Base-by-base conservation (phyloP, 495 filamentous ascomycete genomes). In the Talaromyces proteolyticus region DNA sequence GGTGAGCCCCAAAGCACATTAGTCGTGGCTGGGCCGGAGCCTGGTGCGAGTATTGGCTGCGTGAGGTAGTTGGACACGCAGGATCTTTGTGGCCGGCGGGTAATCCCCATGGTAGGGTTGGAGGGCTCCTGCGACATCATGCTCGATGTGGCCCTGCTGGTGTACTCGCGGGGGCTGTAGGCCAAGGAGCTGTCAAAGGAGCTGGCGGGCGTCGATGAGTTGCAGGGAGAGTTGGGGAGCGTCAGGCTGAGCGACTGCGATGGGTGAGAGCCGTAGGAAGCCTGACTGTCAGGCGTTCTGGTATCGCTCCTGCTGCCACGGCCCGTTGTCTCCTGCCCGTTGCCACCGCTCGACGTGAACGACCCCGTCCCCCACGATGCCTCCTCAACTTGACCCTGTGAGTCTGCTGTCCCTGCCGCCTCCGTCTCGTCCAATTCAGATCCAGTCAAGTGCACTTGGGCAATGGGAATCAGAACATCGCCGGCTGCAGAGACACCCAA, bases 61-160 rank as follows among this genome's bases (percentile, higher is more conserved):
- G 22, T 24, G 19, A 49, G 47, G 22, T 49, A 49, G 22, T 6
- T 49, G n/a, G 34, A 23, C n/a, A 40, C 39, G 6, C 29, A 21
- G 6, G 47, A 16, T 2, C 47, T 29, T 2, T 48, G 45, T 17
- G 24, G 26, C 44, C 19, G 22, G 26, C n/a, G 25, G 11, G 26
- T 21, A 19, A 47, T 17, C 6, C 38, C 47, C 8, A 49, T 25
- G 0, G 47, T 39, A 12, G 24, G 47, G 24, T 21, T 34, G 16
- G 47, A 49, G 55, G 37, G 39, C 12, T 54, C 52, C 42, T 66
- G 63, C 42, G 59, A 66, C 59, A 36, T 22, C 10, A 57, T 42
- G 0, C 43, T 62, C 3, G 41, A 46, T 1, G 20, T 17, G 14
- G 47, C 19, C 18, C 47, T 49, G 47, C 47, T 49, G 19, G 17